phyloP scores from a whole-genome alignment of 2,329 filamentous ascomycete genomes.

The Apiospora sp. region DNA sequence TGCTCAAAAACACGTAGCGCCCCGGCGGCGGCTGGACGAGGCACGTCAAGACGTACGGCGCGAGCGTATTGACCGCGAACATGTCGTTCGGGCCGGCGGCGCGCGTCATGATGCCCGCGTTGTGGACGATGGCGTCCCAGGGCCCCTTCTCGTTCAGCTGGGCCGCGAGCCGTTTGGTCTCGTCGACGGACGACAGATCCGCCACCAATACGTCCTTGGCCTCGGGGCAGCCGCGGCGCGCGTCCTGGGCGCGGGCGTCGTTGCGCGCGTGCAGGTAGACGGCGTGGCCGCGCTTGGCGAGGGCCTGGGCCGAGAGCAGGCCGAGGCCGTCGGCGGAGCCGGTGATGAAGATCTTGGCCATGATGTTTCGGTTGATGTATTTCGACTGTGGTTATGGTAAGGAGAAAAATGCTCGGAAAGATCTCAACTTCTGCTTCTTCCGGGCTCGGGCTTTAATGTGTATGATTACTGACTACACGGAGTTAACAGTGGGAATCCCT shows the following conservation, averaged over 20 bases:
- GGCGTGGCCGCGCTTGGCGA: conserved; percentile 59
- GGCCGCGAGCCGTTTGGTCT: conserved; percentile 58
- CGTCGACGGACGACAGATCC: conserved; percentile 59
- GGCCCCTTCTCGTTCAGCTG: conserved; percentile 43
- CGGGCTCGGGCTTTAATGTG: neutral
- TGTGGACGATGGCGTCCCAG: conserved; percentile 66
- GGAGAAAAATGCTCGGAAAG: neutral
- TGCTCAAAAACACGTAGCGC: conserved; percentile 60
- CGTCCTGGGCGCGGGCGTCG: conserved; percentile 58
- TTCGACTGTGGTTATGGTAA: neutral
- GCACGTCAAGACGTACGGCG: conserved; percentile 63
- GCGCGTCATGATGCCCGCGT: conserved; percentile 57
- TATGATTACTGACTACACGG: neutral
- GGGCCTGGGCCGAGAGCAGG: conserved; percentile 56
- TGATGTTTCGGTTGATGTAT: conserved; percentile 22
- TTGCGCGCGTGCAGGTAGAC: conserved; percentile 66
- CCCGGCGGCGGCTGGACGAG: conserved; percentile 52
- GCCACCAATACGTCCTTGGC: conserved; percentile 59
- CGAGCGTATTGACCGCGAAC: conserved; percentile 64
- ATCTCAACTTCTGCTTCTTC: too few species aligned
- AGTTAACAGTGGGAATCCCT: neutral
- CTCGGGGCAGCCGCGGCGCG: conserved; percentile 54
- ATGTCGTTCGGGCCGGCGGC: conserved; percentile 42
- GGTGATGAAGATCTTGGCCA: conserved; percentile 52
- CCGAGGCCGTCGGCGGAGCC: conserved; percentile 66